Evolutionary conservation across 805 yeast genomes (phyloP), one percentile per base, ranked within the genome.

Genomic region (Lipomyces spencermartinsiae): DNA sequence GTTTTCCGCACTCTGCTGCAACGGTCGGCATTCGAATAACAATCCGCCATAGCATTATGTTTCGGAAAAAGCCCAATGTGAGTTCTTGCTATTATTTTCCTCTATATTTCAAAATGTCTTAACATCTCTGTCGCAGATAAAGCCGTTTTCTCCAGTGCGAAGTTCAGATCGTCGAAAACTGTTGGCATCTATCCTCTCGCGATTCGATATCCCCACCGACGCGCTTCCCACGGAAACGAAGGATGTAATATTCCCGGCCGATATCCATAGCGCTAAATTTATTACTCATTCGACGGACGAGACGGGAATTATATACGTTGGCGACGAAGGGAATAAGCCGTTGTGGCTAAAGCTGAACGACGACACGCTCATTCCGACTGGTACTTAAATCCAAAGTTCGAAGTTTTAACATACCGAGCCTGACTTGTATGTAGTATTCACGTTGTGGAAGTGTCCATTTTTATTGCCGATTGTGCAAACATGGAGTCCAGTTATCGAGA

Each of bases 131-230:
- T 46, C 31, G 16, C 81, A 84, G 75, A 81, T 89, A 66, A 93
- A 93, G 79, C 88, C 96, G 2, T 81, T 87, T 62, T 85, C 97
- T 25, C 91, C 92, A 73, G 82, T 95, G 67, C 93, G 92, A 78
- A 86, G 91, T 14, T 90, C 97, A 0, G 98, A 92, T 71, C 81
- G 95, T 54, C 84, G 91, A 71, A 83, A 83, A 70, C 77, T 89
- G 33, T 77, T 87, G 10, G 73, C 76, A 4, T 73, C 76, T 4
- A 81, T 89, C 37, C 80, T 86, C 70, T 73, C 77, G 29, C 76
- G 73, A 35, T 87, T 83, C 72, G 74, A 73, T 9, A 74, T 86
- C 33, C 77, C 58, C 39, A 73, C 6, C 72, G 77, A 37, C 74
- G 25, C 63, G 4, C 49, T 87, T 14, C 73, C 84, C 19, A 80